Base-by-base conservation (phyloP, 208 protist species). In the Trypanosoma conorhini region DNA sequence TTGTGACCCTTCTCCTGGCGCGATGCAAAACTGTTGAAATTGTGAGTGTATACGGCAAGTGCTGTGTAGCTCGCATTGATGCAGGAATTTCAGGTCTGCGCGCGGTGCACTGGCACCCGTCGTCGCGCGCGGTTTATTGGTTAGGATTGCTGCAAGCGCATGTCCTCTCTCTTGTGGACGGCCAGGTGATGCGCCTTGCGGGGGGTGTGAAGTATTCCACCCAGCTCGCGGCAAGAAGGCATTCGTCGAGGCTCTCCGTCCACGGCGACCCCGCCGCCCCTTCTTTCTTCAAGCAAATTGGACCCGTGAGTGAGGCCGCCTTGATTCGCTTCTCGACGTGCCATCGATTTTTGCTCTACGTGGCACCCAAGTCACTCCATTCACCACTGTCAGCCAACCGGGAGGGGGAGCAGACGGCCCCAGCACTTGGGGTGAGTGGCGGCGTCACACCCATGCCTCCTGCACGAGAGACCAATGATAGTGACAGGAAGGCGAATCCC, bases 31-130 rank as follows among this genome's bases (percentile, higher is more conserved):
- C 55, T 48, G 46, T 77, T 19, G 72, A 77, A 50, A 66, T 77
- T n/a, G 72, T 77, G 58, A 77, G 72, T 67, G 60, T 77, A 1
- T 72, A 77, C 38, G 72, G 72, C 0, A 77, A 72, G 60, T 70
- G 63, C 50, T 72, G 72, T 62, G 72, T 79, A 42, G 68, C 74
- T 5, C 68, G 63, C 28, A 59, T 79, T 35, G 74, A 72, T 28
- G 64, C 74, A n/a, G 67, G 67, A 0, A 28, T 72, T 42, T 22
- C 61, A 17, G 74, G 74, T 5, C 44, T 79, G 30, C 74, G 74
- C 19, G 68, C 67, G 9, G 28, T 74, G 21, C 48, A 3, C 7
- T 79, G 74, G 74, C 74, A 79, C 35, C 74, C 68, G 15, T 79
- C 74, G 17, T 79, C 74, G 3, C 74, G 74, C 50, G 65, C 54